Evolutionary conservation across 1,284 basidiomycete genomes (phyloP).

Genomic region (Tetrapyrgos nigripes): DNA sequence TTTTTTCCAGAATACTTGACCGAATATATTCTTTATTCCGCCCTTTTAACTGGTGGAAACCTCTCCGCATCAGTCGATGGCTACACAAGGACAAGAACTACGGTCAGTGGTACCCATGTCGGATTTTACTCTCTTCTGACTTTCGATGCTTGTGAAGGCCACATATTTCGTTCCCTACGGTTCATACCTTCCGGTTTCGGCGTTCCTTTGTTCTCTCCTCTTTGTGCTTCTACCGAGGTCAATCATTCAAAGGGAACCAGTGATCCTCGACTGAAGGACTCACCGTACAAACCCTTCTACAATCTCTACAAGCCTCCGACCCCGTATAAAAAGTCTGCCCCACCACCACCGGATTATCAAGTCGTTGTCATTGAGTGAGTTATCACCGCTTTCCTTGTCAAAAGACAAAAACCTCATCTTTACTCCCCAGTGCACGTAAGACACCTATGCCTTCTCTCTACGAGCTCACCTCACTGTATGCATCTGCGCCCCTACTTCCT

Average conservation of each 20-base stretch:
- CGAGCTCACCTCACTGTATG: slow-evolving; percentile 72
- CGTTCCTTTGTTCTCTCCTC: slow-evolving; percentile 29
- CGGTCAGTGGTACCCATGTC: slow-evolving; percentile 39
- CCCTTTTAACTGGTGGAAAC: slow-evolving; percentile 67
- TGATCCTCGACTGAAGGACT: slow-evolving; percentile 27
- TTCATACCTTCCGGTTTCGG: slow-evolving; percentile 76
- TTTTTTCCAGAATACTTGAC: slow-evolving; percentile 37
- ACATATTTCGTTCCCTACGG: slow-evolving; percentile 76
- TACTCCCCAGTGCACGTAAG: slow-evolving; percentile 62
- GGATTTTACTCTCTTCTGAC: neutral
- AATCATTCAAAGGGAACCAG: slow-evolving; percentile 28
- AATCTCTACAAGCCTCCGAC: slow-evolving; percentile 93
- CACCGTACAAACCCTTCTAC: slow-evolving; percentile 87
- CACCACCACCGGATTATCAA: slow-evolving; percentile 87
- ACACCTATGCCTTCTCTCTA: slow-evolving; percentile 76
- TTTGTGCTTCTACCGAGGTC: slow-evolving; percentile 13
- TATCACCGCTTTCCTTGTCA: slow-evolving; percentile 1
- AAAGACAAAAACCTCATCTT: neutral
- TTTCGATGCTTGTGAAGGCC: slow-evolving; percentile 38
- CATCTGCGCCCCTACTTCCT: slow-evolving; percentile 60
- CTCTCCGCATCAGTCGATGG: slow-evolving; percentile 52
- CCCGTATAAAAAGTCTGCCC: slow-evolving; percentile 80
- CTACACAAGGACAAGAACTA: slow-evolving; percentile 53
- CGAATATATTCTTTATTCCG: slow-evolving; percentile 40
- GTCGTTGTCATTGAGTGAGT: slow-evolving; percentile 87